Base-by-base conservation (phyloP, 129 eudicot genomes). In the Pseudognaphalium luteoalbum region DNA sequence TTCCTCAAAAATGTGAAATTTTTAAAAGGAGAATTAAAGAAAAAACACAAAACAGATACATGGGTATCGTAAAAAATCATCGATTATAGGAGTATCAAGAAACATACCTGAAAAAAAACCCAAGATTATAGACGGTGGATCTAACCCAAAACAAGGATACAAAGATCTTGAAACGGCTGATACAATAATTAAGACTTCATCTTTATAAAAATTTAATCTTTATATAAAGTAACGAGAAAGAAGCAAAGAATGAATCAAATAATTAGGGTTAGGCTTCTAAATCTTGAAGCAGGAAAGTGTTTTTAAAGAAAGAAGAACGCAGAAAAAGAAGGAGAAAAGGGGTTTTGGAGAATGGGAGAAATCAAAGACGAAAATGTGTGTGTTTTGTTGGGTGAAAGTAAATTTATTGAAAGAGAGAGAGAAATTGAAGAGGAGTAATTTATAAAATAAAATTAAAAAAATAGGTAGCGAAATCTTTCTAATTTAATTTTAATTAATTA, bases 361-460 rank as follows among this genome's bases (percentile, higher is more conserved):
- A 71, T 78, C 20, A 47, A 71, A 78, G 72, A 78, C 65, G 66
- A 78, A 78, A 78, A 61, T 78, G 77, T 78, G 77, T 69, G 69
- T 67, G 72, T 67, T 78, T 78, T 78, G 81, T 69, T 71, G 70
- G 81, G 81, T 59, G 77, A 71, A 76, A 47, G 54, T 47, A 47
- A 47, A 47, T 47, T 47, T 42, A 62, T n/a, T 66, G 52, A 50
- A 50, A 14, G 37, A 17, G 19, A 51, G 54, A 19, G 73, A 54
- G n/a, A n/a, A 28, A 29, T 64, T 25, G 25, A 44, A 3, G 62
- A 19, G 20, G 73, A 47, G 66, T 70, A 25, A 25, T 11, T n/a
- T n/a, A n/a, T 54, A 54, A 20, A 59, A 11, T 34, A 65, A 65
- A 17, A 39, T 14, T 68, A 69, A 56, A 35, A 16, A 3, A 29